phyloP scores from a whole-genome alignment of 768 basidiomycete genomes.

The Piloderma croceum region DNA sequence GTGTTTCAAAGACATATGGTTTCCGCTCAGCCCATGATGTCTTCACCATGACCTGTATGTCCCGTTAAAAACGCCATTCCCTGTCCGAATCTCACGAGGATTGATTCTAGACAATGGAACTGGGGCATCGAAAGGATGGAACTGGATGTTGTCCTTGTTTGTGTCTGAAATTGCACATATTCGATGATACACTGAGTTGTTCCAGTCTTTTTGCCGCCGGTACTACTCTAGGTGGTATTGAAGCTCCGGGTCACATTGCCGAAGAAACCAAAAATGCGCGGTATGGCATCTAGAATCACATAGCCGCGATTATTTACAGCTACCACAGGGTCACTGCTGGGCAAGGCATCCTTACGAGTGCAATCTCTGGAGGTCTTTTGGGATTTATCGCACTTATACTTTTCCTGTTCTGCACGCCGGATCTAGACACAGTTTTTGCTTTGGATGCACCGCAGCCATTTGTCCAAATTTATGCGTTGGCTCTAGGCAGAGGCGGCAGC shows the following conservation, averaged over 20 bases:
- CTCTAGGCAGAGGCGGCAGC: too few species aligned
- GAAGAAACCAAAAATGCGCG: constrained; percentile 85
- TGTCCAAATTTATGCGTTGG: too few species aligned
- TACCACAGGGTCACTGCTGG: constrained; percentile 66
- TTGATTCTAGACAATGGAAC: constrained; percentile 72
- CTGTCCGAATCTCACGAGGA: too few species aligned
- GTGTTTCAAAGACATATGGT: constrained; percentile 83
- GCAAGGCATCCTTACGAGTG: constrained; percentile 75
- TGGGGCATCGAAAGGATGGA: constrained; percentile 82
- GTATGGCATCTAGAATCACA: constrained; percentile 28
- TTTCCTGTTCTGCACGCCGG: constrained; percentile 81
- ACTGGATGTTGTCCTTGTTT: constrained; percentile 85
- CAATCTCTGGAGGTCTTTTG: constrained; percentile 70
- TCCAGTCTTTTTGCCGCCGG: constrained; percentile 78
- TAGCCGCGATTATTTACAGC: too few species aligned
- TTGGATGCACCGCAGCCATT: constrained; percentile 87
- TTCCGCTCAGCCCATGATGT: constrained; percentile 81
- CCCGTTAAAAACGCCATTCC: too few species aligned
- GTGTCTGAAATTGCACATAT: too few species aligned
- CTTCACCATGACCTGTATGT: constrained; percentile 73
- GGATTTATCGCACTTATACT: constrained; percentile 76
- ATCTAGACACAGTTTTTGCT: constrained; percentile 67
- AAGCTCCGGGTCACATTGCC: constrained; percentile 82
- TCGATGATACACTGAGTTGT: neutral
- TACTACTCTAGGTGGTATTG: constrained; percentile 78